Evolutionary conservation across 371 early-diverging fungal genomes (phyloP).

Genomic region (Blakeslea trispora): DNA sequence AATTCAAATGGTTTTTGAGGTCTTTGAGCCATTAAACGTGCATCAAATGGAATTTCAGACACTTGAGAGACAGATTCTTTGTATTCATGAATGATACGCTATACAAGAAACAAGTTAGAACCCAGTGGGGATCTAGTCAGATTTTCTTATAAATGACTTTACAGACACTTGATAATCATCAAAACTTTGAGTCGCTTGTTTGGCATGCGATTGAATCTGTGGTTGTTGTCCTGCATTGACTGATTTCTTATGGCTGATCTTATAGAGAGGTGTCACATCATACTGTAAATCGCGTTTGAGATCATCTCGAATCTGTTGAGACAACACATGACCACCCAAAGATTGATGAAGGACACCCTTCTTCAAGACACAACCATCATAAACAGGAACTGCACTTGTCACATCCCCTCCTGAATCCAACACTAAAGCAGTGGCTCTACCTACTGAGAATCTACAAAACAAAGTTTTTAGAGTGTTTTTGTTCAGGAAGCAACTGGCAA

Average conservation of each 20-base stretch:
- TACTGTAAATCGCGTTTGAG: slow-evolving; percentile 61
- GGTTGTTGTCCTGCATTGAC: slow-evolving; percentile 75
- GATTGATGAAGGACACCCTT: slow-evolving; percentile 83
- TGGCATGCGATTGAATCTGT: slow-evolving; percentile 51
- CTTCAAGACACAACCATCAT: slow-evolving; percentile 92
- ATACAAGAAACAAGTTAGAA: no score
- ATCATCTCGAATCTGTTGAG: slow-evolving; percentile 71
- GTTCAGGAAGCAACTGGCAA: no score
- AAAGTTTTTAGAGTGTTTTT: no score
- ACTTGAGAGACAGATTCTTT: slow-evolving; percentile 93
- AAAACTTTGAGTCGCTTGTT: slow-evolving; percentile 69
- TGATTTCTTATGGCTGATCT: slow-evolving; percentile 71
- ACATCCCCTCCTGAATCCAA: slow-evolving; percentile 88
- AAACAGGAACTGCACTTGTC: slow-evolving; percentile 92
- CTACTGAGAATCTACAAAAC: slow-evolving; percentile 79
- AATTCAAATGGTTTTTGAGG: slow-evolving; percentile 90
- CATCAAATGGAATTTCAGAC: slow-evolving; percentile 70
- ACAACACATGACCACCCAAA: slow-evolving; percentile 83
- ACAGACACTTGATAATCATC: slow-evolving; percentile 69
- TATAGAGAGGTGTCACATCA: slow-evolving; percentile 84
- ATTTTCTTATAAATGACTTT: no score
- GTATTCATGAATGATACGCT: slow-evolving; percentile 80
- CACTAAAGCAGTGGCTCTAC: slow-evolving; percentile 87
- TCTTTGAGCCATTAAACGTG: slow-evolving; percentile 50
- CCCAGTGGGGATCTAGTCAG: no score